Evolutionary conservation across 805 yeast genomes (phyloP).

Genomic region (Starmerella khaoyaiensis): DNA sequence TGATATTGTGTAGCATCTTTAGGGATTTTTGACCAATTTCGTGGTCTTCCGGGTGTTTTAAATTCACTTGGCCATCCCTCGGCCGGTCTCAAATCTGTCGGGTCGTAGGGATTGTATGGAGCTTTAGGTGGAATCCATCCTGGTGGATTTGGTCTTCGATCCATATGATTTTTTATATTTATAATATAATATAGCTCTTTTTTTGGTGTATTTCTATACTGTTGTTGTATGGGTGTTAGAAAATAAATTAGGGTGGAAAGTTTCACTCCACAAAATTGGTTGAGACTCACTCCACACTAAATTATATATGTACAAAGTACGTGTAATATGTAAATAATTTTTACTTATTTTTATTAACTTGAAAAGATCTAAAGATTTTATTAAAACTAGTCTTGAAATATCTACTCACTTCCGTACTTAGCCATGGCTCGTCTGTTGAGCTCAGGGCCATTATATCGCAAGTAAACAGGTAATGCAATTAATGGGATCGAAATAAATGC

Average conservation of each 20-base stretch:
- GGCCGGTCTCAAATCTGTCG: conserved; percentile 61
- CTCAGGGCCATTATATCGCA: conserved; percentile 9
- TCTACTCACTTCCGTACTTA: conserved; percentile 12
- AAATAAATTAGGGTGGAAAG: too few species aligned
- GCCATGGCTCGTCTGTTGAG: conserved; percentile 8
- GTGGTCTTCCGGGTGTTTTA: conserved; percentile 48
- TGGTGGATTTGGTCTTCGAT: conserved; percentile 59
- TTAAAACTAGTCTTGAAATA: too few species aligned
- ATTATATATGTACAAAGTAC: too few species aligned
- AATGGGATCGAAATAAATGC: conserved; percentile 34
- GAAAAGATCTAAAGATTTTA: too few species aligned
- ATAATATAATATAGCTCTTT: too few species aligned
- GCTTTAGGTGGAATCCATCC: conserved; percentile 76
- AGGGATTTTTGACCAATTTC: conserved; percentile 46
- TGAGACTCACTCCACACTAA: too few species aligned
- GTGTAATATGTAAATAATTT: too few species aligned
- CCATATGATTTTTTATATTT: too few species aligned
- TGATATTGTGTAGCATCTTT: conserved; percentile 54
- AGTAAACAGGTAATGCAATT: conserved; percentile 36
- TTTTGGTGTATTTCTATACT: background rate
- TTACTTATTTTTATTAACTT: too few species aligned
- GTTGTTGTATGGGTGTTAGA: background rate
- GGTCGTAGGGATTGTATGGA: conserved; percentile 78
- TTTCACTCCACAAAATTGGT: too few species aligned
- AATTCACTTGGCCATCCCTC: conserved; percentile 80